These are phyloP conservation scores for Penicillium bovifimosum DNA, from an alignment of 495 filamentous ascomycete genomes.

Conservation along the genomic window DNA sequence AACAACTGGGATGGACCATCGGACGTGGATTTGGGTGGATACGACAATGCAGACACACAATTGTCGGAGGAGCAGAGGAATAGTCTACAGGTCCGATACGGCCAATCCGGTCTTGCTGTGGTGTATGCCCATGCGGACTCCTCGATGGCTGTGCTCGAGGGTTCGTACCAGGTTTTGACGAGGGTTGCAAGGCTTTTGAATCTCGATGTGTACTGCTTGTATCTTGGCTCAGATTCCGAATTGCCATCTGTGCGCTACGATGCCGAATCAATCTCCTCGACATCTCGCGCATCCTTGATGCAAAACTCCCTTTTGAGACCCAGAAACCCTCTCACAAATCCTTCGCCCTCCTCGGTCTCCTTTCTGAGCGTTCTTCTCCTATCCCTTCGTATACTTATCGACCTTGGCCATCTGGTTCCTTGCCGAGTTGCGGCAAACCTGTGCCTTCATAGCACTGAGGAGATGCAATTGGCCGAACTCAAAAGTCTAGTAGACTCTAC, in stretches of 20 bases:
- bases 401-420: constrained; percentile 53
- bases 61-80: constrained; percentile 48
- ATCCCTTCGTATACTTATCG: constrained; percentile 60
- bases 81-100: constrained; percentile 58
- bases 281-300: constrained; percentile 43
- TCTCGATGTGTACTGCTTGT: constrained; percentile 48
- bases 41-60: constrained; percentile 42
- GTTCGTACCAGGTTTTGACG: constrained; percentile 55
- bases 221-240: constrained; percentile 23
- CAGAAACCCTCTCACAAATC: constrained; percentile 63
- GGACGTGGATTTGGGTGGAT: constrained; percentile 75
- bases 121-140: constrained; percentile 63
- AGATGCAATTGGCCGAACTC: constrained; percentile 62
- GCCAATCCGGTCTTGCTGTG: constrained; percentile 64
- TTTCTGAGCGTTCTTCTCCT: constrained; percentile 65
- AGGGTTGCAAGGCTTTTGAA: constrained; percentile 56
- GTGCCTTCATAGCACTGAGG: constrained; percentile 43
- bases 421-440: constrained; percentile 46
- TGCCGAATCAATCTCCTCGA: constrained; percentile 33
- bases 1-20: constrained; percentile 74
- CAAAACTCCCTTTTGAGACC: constrained; percentile 53
- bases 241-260: constrained; percentile 34
- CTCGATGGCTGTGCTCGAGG: constrained; percentile 53
- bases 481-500: constrained; percentile 54
- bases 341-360: constrained; percentile 51